Evolutionary conservation across 768 basidiomycete species (phyloP), one percentile per base, ranked within the genome.

Genomic region (Mycena kentingensis): DNA sequence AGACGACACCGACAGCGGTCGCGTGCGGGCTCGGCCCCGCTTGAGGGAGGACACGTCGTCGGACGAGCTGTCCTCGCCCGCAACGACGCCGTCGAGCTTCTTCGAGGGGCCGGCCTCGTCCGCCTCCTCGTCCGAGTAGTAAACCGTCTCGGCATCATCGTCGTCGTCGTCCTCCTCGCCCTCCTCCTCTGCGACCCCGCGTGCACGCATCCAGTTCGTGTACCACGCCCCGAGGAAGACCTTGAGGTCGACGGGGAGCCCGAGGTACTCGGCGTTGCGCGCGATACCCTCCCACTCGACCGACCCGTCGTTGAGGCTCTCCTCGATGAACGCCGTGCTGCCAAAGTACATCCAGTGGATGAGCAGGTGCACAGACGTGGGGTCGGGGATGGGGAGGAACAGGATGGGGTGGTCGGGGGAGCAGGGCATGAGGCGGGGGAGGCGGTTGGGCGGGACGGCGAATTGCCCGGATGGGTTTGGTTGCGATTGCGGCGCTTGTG

Each of bases 181-280:
- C 15, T 46, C 49, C 19, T 59, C 58, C 18, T 47, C 52, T 25
- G 65, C 54, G 47, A 61, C 60, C 36, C 64, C 63, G 25, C 65
- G 70, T 36, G 76, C 69, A 45, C 79, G 72, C 37, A 82, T 63
- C 86, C 87, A 87, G 24, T 76, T 73, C 47, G 78, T 73, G 68
- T 88, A 91, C 87, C 88, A 94, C 51, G 74, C 77, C 0, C 86
- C 83, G 42, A 93, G 74, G 63, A 88, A 88, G 15, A 84, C 69
- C 66, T 90, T 93, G 68, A 94, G 83, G 37, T 88, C 85, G 16
- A 82, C 72, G 46, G 82, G 76, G 55, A 95, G 78, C 18, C 84
- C 87, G 43, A 96, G 84, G 64, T 91, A 95, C 65, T 95, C 92
- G 65, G 88, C 91, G 67, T 94, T 96, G 54, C 87, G 83, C 18